Percentiles rank a stretch among this genome's conserved stretches.
Evolutionary conservation across 352 stramenopile species (phyloP).

Genomic region (Globisporangium splendens): DNA sequence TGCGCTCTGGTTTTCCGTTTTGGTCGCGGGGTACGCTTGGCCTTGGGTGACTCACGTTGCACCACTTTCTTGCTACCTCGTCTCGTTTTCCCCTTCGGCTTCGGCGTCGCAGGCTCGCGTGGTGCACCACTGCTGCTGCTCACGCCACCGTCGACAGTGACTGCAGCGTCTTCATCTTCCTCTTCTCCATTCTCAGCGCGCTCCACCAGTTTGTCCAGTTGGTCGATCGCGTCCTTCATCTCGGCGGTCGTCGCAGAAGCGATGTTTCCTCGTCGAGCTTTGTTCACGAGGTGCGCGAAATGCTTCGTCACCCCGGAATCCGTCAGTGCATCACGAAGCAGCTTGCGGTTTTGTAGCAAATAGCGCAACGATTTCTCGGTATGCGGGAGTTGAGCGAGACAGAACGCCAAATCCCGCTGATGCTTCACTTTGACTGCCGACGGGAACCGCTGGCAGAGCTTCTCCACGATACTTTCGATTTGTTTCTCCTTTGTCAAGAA

Average conservation of each 20-base stretch:
- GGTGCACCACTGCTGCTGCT: background rate
- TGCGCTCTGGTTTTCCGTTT: constrained; percentile 12
- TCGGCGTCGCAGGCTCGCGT: constrained; percentile 25
- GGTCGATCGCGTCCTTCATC: constrained; percentile 72
- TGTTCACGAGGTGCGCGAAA: constrained; percentile 86
- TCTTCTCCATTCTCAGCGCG: constrained; percentile 50
- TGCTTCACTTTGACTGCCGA: constrained; percentile 68
- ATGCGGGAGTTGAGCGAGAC: constrained; percentile 90
- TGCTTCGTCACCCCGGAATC: constrained; percentile 90
- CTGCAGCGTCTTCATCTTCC: constrained; percentile 22
- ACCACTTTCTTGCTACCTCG: constrained; percentile 23
- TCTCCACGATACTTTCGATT: constrained; percentile 83
- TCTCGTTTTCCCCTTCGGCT: constrained; percentile 26
- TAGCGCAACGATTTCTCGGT: constrained; percentile 94
- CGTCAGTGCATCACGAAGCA: constrained; percentile 91
- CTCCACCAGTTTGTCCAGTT: constrained; percentile 56
- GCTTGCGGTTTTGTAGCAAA: constrained; percentile 83
- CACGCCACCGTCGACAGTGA: background rate
- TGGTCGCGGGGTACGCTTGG: constrained; percentile 12
- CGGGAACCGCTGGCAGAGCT: constrained; percentile 93
- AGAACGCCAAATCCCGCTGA: constrained; percentile 92
- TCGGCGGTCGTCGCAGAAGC: constrained; percentile 41
- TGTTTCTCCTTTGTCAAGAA: constrained; percentile 98
- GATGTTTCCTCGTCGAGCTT: constrained; percentile 39
- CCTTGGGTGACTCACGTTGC: constrained; percentile 21